Percentiles rank a stretch among this genome's conserved stretches.
These are phyloP conservation scores for Dactylis glomerata DNA, from an alignment of 176 grass and related monocot genomes.

Conservation along the genomic window DNA sequence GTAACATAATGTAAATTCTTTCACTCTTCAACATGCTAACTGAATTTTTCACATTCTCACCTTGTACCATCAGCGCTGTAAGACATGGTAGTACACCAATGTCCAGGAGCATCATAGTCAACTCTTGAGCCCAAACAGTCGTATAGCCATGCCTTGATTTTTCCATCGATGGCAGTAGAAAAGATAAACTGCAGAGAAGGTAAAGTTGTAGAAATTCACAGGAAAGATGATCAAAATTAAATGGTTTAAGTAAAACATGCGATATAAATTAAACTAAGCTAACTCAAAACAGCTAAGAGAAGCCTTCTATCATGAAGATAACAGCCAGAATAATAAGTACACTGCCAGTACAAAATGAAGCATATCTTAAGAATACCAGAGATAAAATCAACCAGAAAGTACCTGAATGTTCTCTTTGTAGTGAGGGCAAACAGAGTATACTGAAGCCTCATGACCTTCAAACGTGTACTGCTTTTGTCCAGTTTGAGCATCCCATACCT, in stretches of 20 bases:
- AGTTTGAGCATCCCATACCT: conserved; percentile 98
- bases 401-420: conserved; percentile 99
- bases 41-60: conserved; percentile 37
- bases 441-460: conserved; percentile 96
- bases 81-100: conserved; percentile 98
- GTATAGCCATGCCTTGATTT: conserved; percentile 99
- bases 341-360: not conserved
- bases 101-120: conserved; percentile 98
- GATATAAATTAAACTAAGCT: conserved; percentile 6
- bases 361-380: conserved; percentile 16
- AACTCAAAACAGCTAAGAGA: not conserved
- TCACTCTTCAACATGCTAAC: not conserved
- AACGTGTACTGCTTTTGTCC: conserved; percentile 96
- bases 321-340: conserved; percentile 2
- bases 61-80: conserved; percentile 95
- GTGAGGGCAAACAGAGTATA: conserved; percentile 98
- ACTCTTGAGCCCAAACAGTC: conserved; percentile 97
- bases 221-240: not conserved
- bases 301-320: not conserved
- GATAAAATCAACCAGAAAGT: conserved; percentile 1
- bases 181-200: conserved; percentile 83
- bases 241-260: not conserved
- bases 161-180: conserved; percentile 96
- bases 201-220: conserved; percentile 15
- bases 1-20: not conserved